Percentiles rank a stretch among this genome's conserved stretches.
phyloP scores from a whole-genome alignment of 306 rosid genomes.

The Acacia acuminata region DNA sequence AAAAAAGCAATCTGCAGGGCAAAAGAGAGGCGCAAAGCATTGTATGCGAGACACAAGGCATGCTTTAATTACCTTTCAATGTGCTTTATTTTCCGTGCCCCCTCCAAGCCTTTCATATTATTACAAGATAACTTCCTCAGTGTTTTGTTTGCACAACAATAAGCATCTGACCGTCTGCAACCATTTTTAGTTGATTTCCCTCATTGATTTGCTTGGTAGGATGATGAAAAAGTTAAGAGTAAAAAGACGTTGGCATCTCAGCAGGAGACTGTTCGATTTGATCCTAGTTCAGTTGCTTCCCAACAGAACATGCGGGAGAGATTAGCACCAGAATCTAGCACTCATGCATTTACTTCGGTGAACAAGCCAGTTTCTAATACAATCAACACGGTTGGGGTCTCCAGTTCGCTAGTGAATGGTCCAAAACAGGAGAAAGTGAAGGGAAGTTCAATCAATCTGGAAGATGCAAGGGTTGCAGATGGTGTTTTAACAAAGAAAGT shows the following conservation, averaged over 20 bases:
- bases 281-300: slow-evolving; percentile 46
- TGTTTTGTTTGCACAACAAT: not conserved
- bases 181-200: not conserved
- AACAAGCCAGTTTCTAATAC: slow-evolving; percentile 53
- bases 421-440: slow-evolving; percentile 70
- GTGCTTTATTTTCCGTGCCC: not conserved
- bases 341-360: slow-evolving; percentile 45
- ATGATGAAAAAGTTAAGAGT: slow-evolving; percentile 78
- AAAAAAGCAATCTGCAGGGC: slow-evolving; percentile 92
- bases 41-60: slow-evolving; percentile 70
- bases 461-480: slow-evolving; percentile 64
- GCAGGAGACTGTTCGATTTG: slow-evolving; percentile 58
- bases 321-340: slow-evolving; percentile 55
- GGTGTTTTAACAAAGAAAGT: slow-evolving; percentile 62
- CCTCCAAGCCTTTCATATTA: not conserved
- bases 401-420: slow-evolving; percentile 56
- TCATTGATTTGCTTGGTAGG: slow-evolving; percentile 46
- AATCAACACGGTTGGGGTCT: slow-evolving; percentile 44
- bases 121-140: not conserved
- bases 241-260: slow-evolving; percentile 63
- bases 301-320: slow-evolving; percentile 64
- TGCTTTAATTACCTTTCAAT: slow-evolving; percentile 3
- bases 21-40: slow-evolving; percentile 83
- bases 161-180: slow-evolving; percentile 13
- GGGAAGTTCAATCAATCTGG: slow-evolving; percentile 62